A percentile compares a stretch with the other conserved stretches of the same genome.
These are phyloP conservation scores for Elasticomyces elasticus DNA, from an alignment of 495 filamentous ascomycete genomes.

Conservation along the genomic window DNA sequence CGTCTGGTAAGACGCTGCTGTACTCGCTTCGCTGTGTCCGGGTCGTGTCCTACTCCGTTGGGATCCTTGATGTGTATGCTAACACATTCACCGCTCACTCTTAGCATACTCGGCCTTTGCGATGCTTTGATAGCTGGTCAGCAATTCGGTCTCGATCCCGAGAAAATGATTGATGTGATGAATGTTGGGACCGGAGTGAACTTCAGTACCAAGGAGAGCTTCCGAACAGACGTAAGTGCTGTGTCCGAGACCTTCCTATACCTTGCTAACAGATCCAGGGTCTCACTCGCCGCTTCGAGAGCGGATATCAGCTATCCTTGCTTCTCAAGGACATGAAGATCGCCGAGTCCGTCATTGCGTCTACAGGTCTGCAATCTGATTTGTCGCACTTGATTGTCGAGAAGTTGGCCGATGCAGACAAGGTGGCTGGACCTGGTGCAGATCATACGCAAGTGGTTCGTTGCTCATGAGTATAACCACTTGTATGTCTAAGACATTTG, in stretches of 20 bases:
- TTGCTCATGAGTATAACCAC: too few relatives aligned
- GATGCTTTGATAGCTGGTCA: too few relatives aligned
- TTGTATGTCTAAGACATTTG: too few relatives aligned
- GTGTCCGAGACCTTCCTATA: not conserved
- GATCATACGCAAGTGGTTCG: conserved; percentile 15
- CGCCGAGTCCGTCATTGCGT: conserved; percentile 8
- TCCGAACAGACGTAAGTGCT: conserved; percentile 16
- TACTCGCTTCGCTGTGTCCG: too few relatives aligned
- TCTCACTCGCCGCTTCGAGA: conserved; percentile 11
- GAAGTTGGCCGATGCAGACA: conserved; percentile 4
- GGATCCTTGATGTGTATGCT: too few relatives aligned
- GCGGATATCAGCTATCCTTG: conserved; percentile 15
- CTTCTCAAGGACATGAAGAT: conserved; percentile 21
- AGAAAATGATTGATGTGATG: conserved; percentile 20
- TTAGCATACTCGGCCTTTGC: too few relatives aligned
- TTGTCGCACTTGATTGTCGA: conserved; percentile 12
- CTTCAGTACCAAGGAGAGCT: conserved; percentile 19
- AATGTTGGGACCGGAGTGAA: conserved; percentile 20
- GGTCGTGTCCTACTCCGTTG: too few relatives aligned
- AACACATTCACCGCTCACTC: too few relatives aligned
- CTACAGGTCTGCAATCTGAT: conserved; percentile 7
- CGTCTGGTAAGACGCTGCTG: too few relatives aligned
- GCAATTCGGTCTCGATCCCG: conserved; percentile 16
- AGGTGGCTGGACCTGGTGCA: conserved; percentile 14
- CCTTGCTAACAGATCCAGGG: conserved; percentile 1